Percentiles rank a stretch among this genome's conserved stretches.
Conservation (phyloP, 345 rosid species). For the Salix koriyanagi region DNA sequence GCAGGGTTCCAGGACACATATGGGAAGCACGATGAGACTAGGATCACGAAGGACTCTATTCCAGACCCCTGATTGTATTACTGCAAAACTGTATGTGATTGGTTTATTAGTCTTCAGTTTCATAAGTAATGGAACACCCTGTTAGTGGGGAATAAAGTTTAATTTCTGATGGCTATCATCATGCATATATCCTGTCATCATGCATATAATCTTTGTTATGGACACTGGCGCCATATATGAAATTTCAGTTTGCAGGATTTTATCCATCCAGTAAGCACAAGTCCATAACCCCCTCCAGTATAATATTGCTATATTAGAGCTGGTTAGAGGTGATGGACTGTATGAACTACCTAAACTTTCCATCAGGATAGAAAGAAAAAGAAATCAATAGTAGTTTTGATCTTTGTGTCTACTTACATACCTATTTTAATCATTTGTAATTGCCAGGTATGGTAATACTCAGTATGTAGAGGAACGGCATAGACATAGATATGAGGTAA, state of each 20-base stretch:
- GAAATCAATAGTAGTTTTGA: neutral
- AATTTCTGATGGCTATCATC: neutral
- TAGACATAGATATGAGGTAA: constrained; percentile 36
- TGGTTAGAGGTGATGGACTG: neutral
- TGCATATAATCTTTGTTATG: constrained; percentile 8
- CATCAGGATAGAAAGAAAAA: neutral
- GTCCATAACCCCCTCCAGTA: neutral
- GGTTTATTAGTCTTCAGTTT: constrained; percentile 3
- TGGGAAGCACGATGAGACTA: constrained; percentile 39
- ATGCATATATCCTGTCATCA: constrained; percentile 3
- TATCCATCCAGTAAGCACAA: neutral
- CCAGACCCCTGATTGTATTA: constrained; percentile 28
- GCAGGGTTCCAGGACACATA: constrained; percentile 36
- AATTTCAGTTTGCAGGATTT: neutral
- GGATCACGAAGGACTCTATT: constrained; percentile 33
- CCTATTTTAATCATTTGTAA: neutral
- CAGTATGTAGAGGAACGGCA: constrained; percentile 28
- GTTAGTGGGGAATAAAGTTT: neutral
- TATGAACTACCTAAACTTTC: neutral
- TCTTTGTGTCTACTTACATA: neutral
- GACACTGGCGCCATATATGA: neutral
- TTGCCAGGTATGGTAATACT: constrained; percentile 24
- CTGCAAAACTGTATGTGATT: constrained; percentile 27
- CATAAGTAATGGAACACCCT: neutral
- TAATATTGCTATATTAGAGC: neutral